Evolutionary conservation across 2,329 filamentous ascomycete genomes (phyloP).

Genomic region (Lachnellula arida): DNA sequence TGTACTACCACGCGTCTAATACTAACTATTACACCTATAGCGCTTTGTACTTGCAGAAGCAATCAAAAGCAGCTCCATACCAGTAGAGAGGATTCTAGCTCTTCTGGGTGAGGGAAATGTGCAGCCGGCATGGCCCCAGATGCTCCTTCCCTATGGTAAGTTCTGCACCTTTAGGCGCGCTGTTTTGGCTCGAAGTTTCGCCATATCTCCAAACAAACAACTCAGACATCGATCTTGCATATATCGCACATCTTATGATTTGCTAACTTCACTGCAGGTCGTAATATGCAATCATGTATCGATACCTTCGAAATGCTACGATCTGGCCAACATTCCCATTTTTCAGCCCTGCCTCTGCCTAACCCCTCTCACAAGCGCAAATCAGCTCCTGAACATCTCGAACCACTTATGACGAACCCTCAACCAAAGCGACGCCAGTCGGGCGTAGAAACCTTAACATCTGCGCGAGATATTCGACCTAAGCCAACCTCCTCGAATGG

Average conservation of each 20-base stretch:
- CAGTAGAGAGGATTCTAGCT: constrained; percentile 39
- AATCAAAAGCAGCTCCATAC: constrained; percentile 42
- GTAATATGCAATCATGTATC: constrained; percentile 28
- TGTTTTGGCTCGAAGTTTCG: constrained; percentile 14
- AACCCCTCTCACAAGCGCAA: constrained; percentile 23
- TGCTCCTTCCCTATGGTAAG: constrained; percentile 45
- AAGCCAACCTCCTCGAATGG: constrained; percentile 25
- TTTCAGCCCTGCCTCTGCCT: constrained; percentile 6
- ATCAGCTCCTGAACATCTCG: constrained; percentile 16
- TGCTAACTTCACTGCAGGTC: constrained; percentile 23
- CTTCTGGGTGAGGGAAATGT: constrained; percentile 38
- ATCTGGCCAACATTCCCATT: constrained; percentile 3
- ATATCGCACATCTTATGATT: neutral
- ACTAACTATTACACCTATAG: constrained; percentile 24
- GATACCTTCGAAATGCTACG: constrained; percentile 23
- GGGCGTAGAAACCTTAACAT: constrained; percentile 10
- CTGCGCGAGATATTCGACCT: constrained; percentile 24
- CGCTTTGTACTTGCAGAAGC: constrained; percentile 46
- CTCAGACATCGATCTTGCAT: constrained; percentile 15
- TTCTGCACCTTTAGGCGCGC: constrained; percentile 14
- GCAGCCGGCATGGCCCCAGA: constrained; percentile 44
- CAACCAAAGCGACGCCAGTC: constrained; percentile 24
- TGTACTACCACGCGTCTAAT: constrained; percentile 16
- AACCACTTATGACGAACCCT: constrained; percentile 12
- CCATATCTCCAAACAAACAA: constrained; percentile 12